Conservation (phyloP, 2,329 filamentous ascomycete species). For the Colletotrichum costaricense region DNA sequence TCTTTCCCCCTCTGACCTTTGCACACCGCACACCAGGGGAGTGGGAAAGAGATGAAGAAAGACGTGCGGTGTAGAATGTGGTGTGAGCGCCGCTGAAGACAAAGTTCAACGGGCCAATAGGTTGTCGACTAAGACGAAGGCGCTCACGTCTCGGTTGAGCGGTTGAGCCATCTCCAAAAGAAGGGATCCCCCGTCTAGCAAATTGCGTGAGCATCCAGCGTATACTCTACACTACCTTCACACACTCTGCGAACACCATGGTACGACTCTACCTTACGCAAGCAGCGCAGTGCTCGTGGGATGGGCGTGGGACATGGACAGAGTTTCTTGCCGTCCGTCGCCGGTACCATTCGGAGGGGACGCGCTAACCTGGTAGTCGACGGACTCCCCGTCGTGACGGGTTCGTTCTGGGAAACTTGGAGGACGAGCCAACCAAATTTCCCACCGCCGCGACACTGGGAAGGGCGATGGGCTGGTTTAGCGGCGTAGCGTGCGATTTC, state of each 20-base stretch:
- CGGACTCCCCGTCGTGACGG: conserved; percentile 23
- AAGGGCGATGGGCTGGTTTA: background rate
- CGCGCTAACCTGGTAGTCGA: conserved; percentile 22
- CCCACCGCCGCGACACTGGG: conserved; percentile 23
- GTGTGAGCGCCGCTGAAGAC: background rate
- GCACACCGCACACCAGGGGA: conserved; percentile 8
- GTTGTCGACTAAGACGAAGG: background rate
- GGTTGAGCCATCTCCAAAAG: background rate
- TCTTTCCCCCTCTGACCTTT: background rate
- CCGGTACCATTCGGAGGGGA: conserved; percentile 16
- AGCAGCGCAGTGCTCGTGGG: background rate
- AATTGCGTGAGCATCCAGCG: too few relatives aligned
- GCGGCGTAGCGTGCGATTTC: background rate
- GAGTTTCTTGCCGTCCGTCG: background rate
- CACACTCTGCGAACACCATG: too few relatives aligned
- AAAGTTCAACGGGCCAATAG: conserved; percentile 7
- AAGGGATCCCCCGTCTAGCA: conserved; percentile 14
- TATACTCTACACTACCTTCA: too few relatives aligned
- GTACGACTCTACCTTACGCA: background rate
- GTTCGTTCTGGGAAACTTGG: background rate
- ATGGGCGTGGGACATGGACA: background rate
- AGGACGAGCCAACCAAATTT: background rate
- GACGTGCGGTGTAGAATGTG: background rate
- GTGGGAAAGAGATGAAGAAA: background rate
- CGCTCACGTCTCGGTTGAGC: conserved; percentile 2